phyloP scores from a whole-genome alignment of 2,329 filamentous ascomycete genomes.

The Exserohilum turcica region DNA sequence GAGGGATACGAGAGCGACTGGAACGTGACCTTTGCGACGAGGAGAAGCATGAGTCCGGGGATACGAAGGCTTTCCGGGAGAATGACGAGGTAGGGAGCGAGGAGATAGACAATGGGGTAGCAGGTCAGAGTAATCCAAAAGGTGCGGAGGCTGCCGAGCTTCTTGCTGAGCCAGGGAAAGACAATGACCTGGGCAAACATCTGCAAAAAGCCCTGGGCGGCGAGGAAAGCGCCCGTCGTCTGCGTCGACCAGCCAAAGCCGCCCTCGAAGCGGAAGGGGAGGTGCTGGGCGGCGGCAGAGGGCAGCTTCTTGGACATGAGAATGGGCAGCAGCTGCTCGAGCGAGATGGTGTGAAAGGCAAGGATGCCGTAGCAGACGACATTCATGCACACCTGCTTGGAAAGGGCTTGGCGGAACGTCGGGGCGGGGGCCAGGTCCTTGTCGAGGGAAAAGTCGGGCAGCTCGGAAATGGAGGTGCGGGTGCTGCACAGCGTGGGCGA shows the following conservation, averaged over 20 bases:
- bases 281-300: slow-evolving; percentile 53
- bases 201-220: slow-evolving; percentile 86
- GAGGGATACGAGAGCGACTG: slow-evolving; percentile 90
- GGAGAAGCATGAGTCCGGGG: slow-evolving; percentile 73
- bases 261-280: slow-evolving; percentile 88
- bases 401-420: slow-evolving; percentile 68
- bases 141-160: slow-evolving; percentile 76
- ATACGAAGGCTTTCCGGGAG: slow-evolving; percentile 74
- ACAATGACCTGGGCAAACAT: slow-evolving; percentile 84
- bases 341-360: slow-evolving; percentile 96
- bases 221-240: slow-evolving; percentile 84
- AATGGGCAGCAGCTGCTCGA: slow-evolving; percentile 90
- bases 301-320: slow-evolving; percentile 76
- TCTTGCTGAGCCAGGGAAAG: slow-evolving; percentile 76
- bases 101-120: slow-evolving; percentile 87
- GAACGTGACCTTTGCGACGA: slow-evolving; percentile 92
- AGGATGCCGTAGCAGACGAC: slow-evolving; percentile 90
- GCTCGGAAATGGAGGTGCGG: slow-evolving; percentile 38
- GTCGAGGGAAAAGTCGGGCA: slow-evolving; percentile 44
- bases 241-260: slow-evolving; percentile 85
- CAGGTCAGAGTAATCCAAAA: slow-evolving; percentile 81
- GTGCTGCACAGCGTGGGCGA: slow-evolving; percentile 56
- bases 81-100: slow-evolving; percentile 86
- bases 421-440: slow-evolving; percentile 30
- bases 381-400: slow-evolving; percentile 80